phyloP scores from a whole-genome alignment of 352 stramenopile species.

The Globisporangium yorkense region DNA sequence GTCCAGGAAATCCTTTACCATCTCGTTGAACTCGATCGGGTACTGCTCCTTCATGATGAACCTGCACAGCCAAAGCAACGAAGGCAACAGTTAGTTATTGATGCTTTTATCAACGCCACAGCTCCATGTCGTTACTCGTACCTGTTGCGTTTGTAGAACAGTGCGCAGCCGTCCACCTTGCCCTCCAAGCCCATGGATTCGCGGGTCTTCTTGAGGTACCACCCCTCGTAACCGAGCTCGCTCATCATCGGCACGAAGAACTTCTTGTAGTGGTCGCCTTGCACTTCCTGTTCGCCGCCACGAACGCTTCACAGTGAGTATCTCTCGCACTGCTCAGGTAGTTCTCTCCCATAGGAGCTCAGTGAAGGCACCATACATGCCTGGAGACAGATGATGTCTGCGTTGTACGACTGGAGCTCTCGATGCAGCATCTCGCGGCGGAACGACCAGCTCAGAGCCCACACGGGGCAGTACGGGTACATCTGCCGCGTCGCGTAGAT shows the following conservation, averaged over 20 bases:
- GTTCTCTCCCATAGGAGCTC: not conserved
- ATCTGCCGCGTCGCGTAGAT: constrained; percentile 89
- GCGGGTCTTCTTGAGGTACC: constrained; percentile 98
- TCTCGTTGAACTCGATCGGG: constrained; percentile 97
- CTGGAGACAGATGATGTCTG: constrained; percentile 96
- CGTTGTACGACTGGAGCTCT: constrained; percentile 89
- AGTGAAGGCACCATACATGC: constrained; percentile 8
- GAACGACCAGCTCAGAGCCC: constrained; percentile 97
- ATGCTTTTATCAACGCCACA: not conserved
- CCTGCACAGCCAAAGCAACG: constrained; percentile 8
- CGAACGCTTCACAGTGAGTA: not conserved
- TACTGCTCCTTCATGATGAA: constrained; percentile 91
- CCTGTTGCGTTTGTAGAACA: constrained; percentile 96
- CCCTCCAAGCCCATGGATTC: constrained; percentile 96
- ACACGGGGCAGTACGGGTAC: constrained; percentile 97
- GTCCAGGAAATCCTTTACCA: constrained; percentile 66
- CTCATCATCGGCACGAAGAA: constrained; percentile 95
- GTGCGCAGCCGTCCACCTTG: constrained; percentile 97
- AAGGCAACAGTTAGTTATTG: not conserved
- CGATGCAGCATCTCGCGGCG: constrained; percentile 86
- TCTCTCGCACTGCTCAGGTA: no score
- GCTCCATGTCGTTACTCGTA: constrained; percentile 21
- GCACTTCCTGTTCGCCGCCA: constrained; percentile 89
- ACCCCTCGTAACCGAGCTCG: constrained; percentile 94
- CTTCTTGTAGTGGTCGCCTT: constrained; percentile 98